Base-by-base conservation (phyloP, 2,329 filamentous ascomycete genomes). In the Cercospora nicotianae region DNA sequence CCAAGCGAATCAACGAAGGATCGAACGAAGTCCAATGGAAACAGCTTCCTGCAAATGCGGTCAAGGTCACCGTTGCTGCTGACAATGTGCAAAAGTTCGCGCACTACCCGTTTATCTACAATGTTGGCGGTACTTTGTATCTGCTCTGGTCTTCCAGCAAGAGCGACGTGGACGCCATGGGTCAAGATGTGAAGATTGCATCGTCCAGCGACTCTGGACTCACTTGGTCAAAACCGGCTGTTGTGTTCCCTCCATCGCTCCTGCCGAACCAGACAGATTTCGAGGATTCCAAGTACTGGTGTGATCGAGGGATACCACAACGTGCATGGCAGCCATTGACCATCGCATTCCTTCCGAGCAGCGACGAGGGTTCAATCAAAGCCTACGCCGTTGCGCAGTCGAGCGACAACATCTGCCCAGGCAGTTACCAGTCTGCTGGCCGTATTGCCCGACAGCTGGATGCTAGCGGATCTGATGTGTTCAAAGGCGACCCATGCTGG, bases 351-450 rank as follows among this genome's bases (percentile, higher is more conserved):
- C 61, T 67, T 20, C 66, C 66, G 23, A 20, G 62, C 33, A 36
- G 20, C 53, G 65, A 64, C 55, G 65, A 67, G 42, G 55, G 61
- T 10, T 67, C 66, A 10, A 18, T 23, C 31, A 48, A 63, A 51
- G 62, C 60, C 18, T 67, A 36, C 45, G 66, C 66, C 16, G 66
- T 67, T 26, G 66, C 66, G 42, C 66, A 67, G 28, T 67, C 66
- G n/a, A 67, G 66, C 61, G 66, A 67, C 57, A 67, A 67, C 45
- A 58, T 58, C 42, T 67, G 66, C 61, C 66, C 66, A 4, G 66
- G 66, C 18, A 20, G 20, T 28, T 67, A 26, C 13, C 55, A 67
- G 33, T 64, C 66, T 20, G 66, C 66, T 61, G 66, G 66, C 18
- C 61, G 66, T 10, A 61, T 67, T 33, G 66, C 66, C 28, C 66